Percentiles rank a stretch among this genome's conserved stretches.
Conservation (phyloP, 495 filamentous ascomycete genomes). For the Trichoderma virens region DNA sequence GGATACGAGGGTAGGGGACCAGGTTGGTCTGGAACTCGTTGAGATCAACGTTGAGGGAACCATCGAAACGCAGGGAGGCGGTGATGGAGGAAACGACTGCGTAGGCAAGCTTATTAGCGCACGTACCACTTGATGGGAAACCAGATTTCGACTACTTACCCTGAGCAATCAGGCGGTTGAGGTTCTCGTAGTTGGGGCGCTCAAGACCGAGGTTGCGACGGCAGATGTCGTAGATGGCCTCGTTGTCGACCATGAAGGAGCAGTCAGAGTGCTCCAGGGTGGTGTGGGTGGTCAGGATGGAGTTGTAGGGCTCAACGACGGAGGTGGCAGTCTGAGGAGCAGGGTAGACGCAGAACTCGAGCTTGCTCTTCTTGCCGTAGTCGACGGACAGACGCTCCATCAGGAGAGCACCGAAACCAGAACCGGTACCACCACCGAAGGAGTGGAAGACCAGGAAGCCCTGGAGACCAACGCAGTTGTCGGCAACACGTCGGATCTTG, state of each 20-base stretch:
- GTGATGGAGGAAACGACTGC: constrained; percentile 87
- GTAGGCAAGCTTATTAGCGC: not conserved
- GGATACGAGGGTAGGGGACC: constrained; percentile 85
- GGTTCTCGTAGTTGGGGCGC: constrained; percentile 76
- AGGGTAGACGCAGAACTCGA: constrained; percentile 87
- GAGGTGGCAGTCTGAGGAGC: constrained; percentile 79
- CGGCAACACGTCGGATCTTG: constrained; percentile 74
- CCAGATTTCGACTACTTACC: constrained; percentile 46
- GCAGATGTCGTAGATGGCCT: constrained; percentile 91
- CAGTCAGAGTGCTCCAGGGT: constrained; percentile 92
- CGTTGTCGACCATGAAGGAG: constrained; percentile 88
- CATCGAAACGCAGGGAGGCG: constrained; percentile 82
- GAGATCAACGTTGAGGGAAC: constrained; percentile 84
- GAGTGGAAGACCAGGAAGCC: constrained; percentile 93
- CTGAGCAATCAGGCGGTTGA: constrained; percentile 87
- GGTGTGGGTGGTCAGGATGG: constrained; percentile 84
- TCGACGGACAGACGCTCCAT: constrained; percentile 82
- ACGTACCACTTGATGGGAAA: not conserved
- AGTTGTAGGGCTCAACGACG: constrained; percentile 91
- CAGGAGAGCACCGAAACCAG: constrained; percentile 80
- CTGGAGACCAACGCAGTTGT: constrained; percentile 86
- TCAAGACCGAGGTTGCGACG: constrained; percentile 82
- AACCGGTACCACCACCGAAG: constrained; percentile 87
- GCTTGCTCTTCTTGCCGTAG: constrained; percentile 92
- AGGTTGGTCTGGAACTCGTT: constrained; percentile 95